Evolutionary conservation across 2,329 filamentous ascomycete genomes (phyloP).

Genomic region (Thyridium curvatum): DNA sequence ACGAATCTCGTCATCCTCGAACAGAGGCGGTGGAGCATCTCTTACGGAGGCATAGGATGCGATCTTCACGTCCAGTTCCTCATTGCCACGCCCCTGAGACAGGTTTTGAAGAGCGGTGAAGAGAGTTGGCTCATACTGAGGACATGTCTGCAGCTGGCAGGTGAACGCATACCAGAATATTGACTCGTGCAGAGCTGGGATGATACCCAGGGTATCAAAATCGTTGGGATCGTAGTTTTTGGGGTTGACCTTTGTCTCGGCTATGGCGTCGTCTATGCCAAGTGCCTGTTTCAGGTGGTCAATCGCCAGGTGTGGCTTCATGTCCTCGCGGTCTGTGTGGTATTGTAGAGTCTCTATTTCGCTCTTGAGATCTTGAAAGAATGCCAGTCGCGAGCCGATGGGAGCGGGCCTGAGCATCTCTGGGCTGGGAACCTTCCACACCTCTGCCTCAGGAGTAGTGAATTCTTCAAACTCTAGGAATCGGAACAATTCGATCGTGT

Average conservation of each 20-base stretch:
- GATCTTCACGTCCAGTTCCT: slow-evolving; percentile 10
- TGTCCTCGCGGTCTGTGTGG: slow-evolving; percentile 11
- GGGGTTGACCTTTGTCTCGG: not conserved
- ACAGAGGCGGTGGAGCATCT: slow-evolving; percentile 1
- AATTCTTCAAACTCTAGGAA: slow-evolving; percentile 42
- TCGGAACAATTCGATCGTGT: slow-evolving; percentile 41
- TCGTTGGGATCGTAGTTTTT: slow-evolving; percentile 5
- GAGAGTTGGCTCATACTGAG: slow-evolving; percentile 6
- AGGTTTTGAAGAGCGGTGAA: slow-evolving; percentile 12
- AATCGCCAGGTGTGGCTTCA: slow-evolving; percentile 19
- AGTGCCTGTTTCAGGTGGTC: slow-evolving; percentile 10
- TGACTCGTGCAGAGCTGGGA: slow-evolving; percentile 13
- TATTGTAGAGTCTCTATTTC: slow-evolving; percentile 38
- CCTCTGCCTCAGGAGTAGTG: slow-evolving; percentile 29
- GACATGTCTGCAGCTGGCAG: slow-evolving; percentile 15
- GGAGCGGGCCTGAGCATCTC: slow-evolving; percentile 30
- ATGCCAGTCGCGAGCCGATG: slow-evolving; percentile 36
- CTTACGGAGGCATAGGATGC: slow-evolving; percentile 9
- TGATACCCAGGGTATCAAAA: slow-evolving; percentile 15
- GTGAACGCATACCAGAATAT: slow-evolving; percentile 18
- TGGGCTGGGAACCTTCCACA: slow-evolving; percentile 25
- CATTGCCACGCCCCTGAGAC: slow-evolving; percentile 11
- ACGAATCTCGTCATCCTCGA: slow-evolving; percentile 12
- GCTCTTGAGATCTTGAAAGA: slow-evolving; percentile 41
- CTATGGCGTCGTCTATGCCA: slow-evolving; percentile 7